Base-by-base conservation (phyloP, 805 yeast genomes). In the Wickerhamiella sergipiensis region DNA sequence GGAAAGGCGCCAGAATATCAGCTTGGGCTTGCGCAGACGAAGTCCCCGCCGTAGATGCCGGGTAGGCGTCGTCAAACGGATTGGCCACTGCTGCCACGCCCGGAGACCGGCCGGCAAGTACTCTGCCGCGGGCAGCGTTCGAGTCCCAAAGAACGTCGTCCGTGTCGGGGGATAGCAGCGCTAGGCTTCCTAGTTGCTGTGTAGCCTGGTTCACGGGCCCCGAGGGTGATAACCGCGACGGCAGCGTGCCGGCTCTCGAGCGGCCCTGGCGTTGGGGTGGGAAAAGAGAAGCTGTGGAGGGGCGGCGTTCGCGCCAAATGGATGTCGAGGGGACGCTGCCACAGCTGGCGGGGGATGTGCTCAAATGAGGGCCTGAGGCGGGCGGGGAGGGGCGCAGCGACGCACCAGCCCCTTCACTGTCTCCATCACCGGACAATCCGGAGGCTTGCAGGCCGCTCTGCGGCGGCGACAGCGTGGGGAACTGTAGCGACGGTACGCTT, bases 191-290 rank as follows among this genome's bases (percentile, higher is more conserved):
- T 42, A 63, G 57, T 19, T 65, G 61, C 9, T 55, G 46, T 13
- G 53, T 51, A 19, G 54, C 54, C 43, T 44, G 52, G 46, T 39
- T 45, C 15, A 51, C 33, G 12, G 33, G 33, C 12, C 33, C 33
- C 3, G 33, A 29, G 15, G 33, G 12, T 53, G 46, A 57, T 50
- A 80, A 72, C 46, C 81, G 68, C 19, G 88, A 79, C 8, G 92
- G 90, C 46, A 85, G 67, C 13, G 94, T 85, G 2, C 92, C 92
- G 1, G 92, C 84, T 56, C 94, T 73, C 45, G 83, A 78, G 54
- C 92, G 73, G 15, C 38, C 22, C 10, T 29, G 40, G 2, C 40
- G 40, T 36, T 36, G 33, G 17, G 50, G 46, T 13, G 52, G 49
- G 38, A 46, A 49, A 21, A 43, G 46, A 29, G 43, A 47, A 22